Percentiles rank a stretch among this genome's conserved stretches.
Conservation (phyloP, 495 filamentous ascomycete genomes). For the Cryomyces antarcticus region DNA sequence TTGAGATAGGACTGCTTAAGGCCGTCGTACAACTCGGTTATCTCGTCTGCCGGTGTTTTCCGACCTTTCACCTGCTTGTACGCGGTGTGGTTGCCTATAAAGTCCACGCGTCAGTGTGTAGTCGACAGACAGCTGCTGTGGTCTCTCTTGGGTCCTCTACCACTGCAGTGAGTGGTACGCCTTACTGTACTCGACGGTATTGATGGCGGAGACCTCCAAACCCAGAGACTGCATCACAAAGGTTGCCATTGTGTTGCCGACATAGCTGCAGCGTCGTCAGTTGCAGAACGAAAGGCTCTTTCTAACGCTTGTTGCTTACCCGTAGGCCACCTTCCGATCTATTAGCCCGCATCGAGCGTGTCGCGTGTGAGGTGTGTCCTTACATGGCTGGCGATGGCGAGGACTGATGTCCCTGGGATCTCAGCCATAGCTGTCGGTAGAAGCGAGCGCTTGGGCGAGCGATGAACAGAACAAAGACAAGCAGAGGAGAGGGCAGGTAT, state of each 20-base stretch:
- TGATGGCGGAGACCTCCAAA: constrained; percentile 79
- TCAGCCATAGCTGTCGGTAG: not conserved
- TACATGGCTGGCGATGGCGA: constrained; percentile 97
- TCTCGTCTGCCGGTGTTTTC: constrained; percentile 57
- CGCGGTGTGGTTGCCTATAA: constrained; percentile 73
- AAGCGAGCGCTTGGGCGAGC: not conserved
- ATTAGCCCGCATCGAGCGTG: constrained; percentile 2
- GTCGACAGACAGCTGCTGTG: not conserved
- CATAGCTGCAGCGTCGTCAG: constrained; percentile 40
- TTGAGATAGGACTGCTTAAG: constrained; percentile 62
- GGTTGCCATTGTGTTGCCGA: constrained; percentile 88
- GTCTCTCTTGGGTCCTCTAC: not conserved
- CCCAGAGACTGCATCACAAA: constrained; percentile 84
- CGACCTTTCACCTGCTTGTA: constrained; percentile 77
- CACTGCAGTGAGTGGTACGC: constrained; percentile 1
- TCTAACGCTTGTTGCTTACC: constrained; percentile 12
- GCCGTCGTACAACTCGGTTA: constrained; percentile 66
- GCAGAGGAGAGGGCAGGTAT: not conserved
- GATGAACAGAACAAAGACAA: not conserved
- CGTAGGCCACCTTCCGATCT: constrained; percentile 18
- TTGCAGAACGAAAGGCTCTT: constrained; percentile 4
- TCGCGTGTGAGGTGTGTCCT: constrained; percentile 14
- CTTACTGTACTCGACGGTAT: constrained; percentile 89
- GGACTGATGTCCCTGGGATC: constrained; percentile 68
- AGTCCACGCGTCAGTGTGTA: not conserved